phyloP scores from a whole-genome alignment of 108 stramenopile species.

The Pseudonitzschia pungens region DNA sequence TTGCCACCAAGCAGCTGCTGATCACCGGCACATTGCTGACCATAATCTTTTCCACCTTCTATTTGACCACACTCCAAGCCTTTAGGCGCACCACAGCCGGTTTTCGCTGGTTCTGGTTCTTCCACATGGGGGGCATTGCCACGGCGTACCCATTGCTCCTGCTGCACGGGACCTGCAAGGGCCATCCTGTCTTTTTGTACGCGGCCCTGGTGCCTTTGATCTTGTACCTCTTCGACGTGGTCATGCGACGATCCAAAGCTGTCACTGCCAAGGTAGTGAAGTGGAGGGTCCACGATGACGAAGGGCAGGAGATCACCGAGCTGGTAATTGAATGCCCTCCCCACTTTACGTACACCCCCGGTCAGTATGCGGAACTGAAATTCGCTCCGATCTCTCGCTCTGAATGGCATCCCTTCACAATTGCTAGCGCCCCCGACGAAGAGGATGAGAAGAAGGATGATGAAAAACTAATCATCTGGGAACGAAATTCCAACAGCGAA shows the following conservation, averaged over 20 bases:
- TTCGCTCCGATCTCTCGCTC: slow-evolving; percentile 26
- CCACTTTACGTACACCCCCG: slow-evolving; percentile 20
- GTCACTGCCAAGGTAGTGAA: slow-evolving; percentile 2
- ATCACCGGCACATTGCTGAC: slow-evolving; percentile 22
- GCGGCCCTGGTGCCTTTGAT: slow-evolving; percentile 13
- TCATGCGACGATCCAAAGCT: slow-evolving; percentile 15
- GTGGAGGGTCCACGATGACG: slow-evolving; percentile 15
- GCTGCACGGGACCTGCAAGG: slow-evolving; percentile 25
- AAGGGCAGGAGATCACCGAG: slow-evolving; percentile 19
- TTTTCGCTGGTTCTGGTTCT: slow-evolving; percentile 35
- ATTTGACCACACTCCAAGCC: slow-evolving; percentile 22
- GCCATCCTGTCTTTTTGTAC: slow-evolving; percentile 23
- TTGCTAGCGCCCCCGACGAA: slow-evolving; percentile 28
- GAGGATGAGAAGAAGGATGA: not conserved
- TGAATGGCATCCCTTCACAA: slow-evolving; percentile 50
- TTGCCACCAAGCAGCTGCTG: slow-evolving; percentile 29
- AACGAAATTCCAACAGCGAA: not conserved
- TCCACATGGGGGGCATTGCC: slow-evolving; percentile 25
- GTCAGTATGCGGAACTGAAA: slow-evolving; percentile 27
- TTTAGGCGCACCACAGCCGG: slow-evolving; percentile 26
- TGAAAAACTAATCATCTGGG: no score
- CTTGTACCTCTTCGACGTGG: slow-evolving; percentile 20
- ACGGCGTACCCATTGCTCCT: slow-evolving; percentile 20
- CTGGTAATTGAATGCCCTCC: not conserved
- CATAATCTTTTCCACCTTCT: slow-evolving; percentile 30